Conservation (phyloP, 2,329 filamentous ascomycete species). For the Penicillium sp. region DNA sequence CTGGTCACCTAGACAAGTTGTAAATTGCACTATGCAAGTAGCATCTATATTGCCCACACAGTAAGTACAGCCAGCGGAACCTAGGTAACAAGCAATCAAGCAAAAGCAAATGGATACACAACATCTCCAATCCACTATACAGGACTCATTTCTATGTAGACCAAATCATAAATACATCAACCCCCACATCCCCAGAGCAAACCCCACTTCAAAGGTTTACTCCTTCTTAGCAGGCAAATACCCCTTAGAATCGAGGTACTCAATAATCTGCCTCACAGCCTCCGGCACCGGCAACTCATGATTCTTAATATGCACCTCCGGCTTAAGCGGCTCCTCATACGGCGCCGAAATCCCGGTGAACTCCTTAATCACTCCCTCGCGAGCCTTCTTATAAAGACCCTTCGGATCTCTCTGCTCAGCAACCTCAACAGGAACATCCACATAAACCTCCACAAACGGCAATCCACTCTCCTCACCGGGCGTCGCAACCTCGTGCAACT, state of each 20-base stretch:
- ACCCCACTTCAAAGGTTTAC: no score
- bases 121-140: constrained; percentile 14
- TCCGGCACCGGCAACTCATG: constrained; percentile 82
- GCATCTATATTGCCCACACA: constrained; percentile 15
- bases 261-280: constrained; percentile 77
- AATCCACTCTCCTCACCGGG: constrained; percentile 60
- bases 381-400: constrained; percentile 95
- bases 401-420: constrained; percentile 96
- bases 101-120: constrained; percentile 2
- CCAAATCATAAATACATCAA: constrained; percentile 4
- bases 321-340: constrained; percentile 81
- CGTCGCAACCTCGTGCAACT: constrained; percentile 66
- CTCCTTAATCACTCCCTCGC: constrained; percentile 89
- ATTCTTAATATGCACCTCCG: constrained; percentile 84
- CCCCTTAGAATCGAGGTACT: constrained; percentile 69
- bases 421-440: constrained; percentile 86
- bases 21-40: constrained; percentile 7
- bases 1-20: not conserved
- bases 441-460: constrained; percentile 88
- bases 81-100: constrained; percentile 12
- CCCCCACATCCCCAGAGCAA: not conserved
- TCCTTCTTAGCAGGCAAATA: constrained; percentile 49
- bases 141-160: constrained; percentile 6
- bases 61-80: constrained; percentile 19
- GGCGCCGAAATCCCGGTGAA: constrained; percentile 95